Evolutionary conservation across 805 yeast species (phyloP), one percentile per base, ranked within the genome.

Genomic region (Teunomyces kruisii): DNA sequence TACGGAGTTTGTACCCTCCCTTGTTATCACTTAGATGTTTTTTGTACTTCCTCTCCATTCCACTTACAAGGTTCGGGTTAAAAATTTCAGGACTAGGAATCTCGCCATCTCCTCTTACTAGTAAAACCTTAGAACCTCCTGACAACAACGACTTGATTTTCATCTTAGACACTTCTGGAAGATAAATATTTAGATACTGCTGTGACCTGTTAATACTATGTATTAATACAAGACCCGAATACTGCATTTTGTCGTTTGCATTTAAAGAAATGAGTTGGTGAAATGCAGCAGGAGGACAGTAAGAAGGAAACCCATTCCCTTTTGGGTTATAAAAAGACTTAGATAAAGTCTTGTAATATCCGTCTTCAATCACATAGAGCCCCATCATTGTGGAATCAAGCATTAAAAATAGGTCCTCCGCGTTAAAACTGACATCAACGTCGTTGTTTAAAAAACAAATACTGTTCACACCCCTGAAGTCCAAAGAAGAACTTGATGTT

Each of bases 81-180:
- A 74, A 56, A 1, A 83, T 43, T 48, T 82, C 88, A 56, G 76
- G 70, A 0, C 75, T 58, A 0, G 96, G 94, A 2, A 84, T 63
- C 40, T 83, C 88, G 0, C 86, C 79, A 36, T 80, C 76, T 1
- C 88, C 90, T 49, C 85, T 75, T 1, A 79, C 71, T 1, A 87
- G 44, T 0, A 86, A 49, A 43, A 80, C 52, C 31, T 60, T 57
- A 31, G 50, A 65, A 9, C 50, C 67, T 5, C 32, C 6, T 15
- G 35, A 31, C 12, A 50, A 26, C 9, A 48, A 40, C 10, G 4
- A 19, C 10, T 19, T 22, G 3, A 57, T 38, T 26, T 9, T 28
- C 17, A 12, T 45, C 44, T 48, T 49, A 6, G 40, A 54, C 1
- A 55, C 60, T 4, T 57, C 57, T 0, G 88, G 89, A 0, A 85